phyloP scores from a whole-genome alignment of 495 filamentous ascomycete genomes.

The Aspergillus heteromorphus region DNA sequence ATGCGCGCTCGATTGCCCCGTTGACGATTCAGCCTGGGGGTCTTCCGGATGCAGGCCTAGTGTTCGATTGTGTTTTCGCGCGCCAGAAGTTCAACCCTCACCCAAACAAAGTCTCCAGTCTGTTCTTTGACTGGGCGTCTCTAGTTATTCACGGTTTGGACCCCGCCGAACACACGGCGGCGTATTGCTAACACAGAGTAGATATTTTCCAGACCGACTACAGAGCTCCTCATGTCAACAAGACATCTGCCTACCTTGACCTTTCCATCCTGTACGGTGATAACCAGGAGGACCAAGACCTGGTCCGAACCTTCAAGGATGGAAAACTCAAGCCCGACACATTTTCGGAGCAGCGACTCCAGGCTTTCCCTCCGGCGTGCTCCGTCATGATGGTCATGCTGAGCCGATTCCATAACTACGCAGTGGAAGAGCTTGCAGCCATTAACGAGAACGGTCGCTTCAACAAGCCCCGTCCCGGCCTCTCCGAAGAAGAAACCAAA shows the following conservation, averaged over 20 bases:
- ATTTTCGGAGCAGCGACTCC: slow-evolving; percentile 51
- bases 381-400: slow-evolving; percentile 54
- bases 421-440: slow-evolving; percentile 59
- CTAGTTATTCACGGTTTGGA: slow-evolving; percentile 47
- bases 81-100: slow-evolving; percentile 49
- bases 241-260: slow-evolving; percentile 56
- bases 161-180: too few relatives aligned
- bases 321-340: slow-evolving; percentile 55
- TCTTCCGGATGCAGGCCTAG: slow-evolving; percentile 46
- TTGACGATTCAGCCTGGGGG: slow-evolving; percentile 47
- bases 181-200: slow-evolving; percentile 13
- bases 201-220: slow-evolving; percentile 58
- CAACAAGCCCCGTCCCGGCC: slow-evolving; percentile 47
- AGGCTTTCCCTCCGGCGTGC: slow-evolving; percentile 52
- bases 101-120: slow-evolving; percentile 53
- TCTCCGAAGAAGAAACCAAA: slow-evolving; percentile 44
- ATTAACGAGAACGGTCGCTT: slow-evolving; percentile 74
- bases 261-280: slow-evolving; percentile 56
- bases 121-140: slow-evolving; percentile 57
- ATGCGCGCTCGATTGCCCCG: slow-evolving; percentile 49
- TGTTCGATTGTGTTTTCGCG: slow-evolving; percentile 51
- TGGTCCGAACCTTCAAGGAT: slow-evolving; percentile 51
- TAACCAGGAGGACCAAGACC: slow-evolving; percentile 50
- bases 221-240: slow-evolving; percentile 44
- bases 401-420: slow-evolving; percentile 73